These are phyloP conservation scores for Poa pratensis DNA, from an alignment of 176 grass and related monocot genomes.

Conservation along the genomic window DNA sequence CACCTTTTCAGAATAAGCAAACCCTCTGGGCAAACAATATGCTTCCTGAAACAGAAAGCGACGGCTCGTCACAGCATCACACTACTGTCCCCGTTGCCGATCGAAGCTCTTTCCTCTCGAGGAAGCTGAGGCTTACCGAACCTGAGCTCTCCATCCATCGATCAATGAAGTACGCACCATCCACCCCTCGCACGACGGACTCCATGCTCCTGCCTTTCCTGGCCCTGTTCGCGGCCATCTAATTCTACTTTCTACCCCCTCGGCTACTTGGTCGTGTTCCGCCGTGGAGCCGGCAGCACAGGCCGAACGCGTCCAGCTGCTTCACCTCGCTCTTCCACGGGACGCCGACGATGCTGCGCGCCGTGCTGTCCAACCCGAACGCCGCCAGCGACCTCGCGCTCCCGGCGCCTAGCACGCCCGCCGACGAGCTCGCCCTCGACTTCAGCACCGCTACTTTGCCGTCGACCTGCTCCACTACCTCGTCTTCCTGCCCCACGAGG, in stretches of 20 bases:
- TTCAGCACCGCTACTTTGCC: slow-evolving; percentile 81
- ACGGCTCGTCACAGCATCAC: not conserved
- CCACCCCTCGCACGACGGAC: not conserved
- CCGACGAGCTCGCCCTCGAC: slow-evolving; percentile 65
- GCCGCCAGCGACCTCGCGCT: slow-evolving; percentile 57
- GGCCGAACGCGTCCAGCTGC: slow-evolving; percentile 76
- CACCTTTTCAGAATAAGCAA: too few relatives aligned
- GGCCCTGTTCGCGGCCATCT: slow-evolving; percentile 58
- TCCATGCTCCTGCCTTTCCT: slow-evolving; percentile 63
- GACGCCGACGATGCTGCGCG: slow-evolving; percentile 52
- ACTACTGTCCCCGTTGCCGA: not conserved
- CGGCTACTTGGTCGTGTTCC: slow-evolving; percentile 68
- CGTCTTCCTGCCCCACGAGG: slow-evolving; percentile 53
- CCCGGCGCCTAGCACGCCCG: slow-evolving; percentile 52
- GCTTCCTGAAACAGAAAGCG: not conserved
- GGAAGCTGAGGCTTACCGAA: not conserved
- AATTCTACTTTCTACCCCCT: slow-evolving; percentile 42
- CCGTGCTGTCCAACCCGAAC: slow-evolving; percentile 39
- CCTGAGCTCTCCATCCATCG: not conserved
- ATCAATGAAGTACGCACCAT: slow-evolving; percentile 1
- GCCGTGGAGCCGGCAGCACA: slow-evolving; percentile 54
- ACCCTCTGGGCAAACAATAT: too few relatives aligned
- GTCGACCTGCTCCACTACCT: slow-evolving; percentile 83
- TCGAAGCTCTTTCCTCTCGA: not conserved
- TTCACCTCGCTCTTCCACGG: slow-evolving; percentile 90